Base-by-base conservation (phyloP, 257 asterid genomes). In the Capsicum chinense region DNA sequence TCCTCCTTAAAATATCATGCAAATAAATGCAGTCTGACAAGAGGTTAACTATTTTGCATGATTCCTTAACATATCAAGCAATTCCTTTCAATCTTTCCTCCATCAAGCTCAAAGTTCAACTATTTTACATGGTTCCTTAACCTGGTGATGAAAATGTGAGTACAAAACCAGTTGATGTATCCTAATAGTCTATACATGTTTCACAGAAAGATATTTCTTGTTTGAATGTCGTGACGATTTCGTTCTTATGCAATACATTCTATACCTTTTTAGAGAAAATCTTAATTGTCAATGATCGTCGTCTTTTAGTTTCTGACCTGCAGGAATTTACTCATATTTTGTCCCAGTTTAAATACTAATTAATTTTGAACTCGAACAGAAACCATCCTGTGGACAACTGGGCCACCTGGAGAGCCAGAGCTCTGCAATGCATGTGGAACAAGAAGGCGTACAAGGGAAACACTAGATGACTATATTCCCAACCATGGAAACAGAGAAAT, bases 401-500 rank as follows among this genome's bases (percentile, higher is more conserved):
- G 90, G 47, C 90, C 88, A 16, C 63, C 86, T 16, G 85, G 84
- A 66, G 86, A 88, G 15, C 90, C 86, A 35, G 86, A 84, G 19
- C 85, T 88, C 4, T 86, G 90, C 86, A 84, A 88, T 76, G 86
- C 87, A 50, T 88, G 90, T 62, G 90, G 86, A 86, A 37, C 86
- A 11, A 76, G 90, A 63, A 86, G 89, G 89, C 80, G 60, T 54
- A 33, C 56, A 47, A 84, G 74, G 76, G 86, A 86, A 60, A 76
- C 80, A 5, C 86, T 86, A n/a, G 62, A 82, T 11, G 84, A 21
- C 21, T 21, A 21, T 21, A 21, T 21, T 21, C 21, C 21, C 10
- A 85, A 82, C 79, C 84, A 57, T 66, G 80, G 56, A 50, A 47
- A 12, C 5, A 59, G 66, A 15, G 68, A 68, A 73, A 12, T 10